These are phyloP conservation scores for Diaporthe sp. DNA, from an alignment of 2,329 filamentous ascomycete genomes.

Conservation along the genomic window DNA sequence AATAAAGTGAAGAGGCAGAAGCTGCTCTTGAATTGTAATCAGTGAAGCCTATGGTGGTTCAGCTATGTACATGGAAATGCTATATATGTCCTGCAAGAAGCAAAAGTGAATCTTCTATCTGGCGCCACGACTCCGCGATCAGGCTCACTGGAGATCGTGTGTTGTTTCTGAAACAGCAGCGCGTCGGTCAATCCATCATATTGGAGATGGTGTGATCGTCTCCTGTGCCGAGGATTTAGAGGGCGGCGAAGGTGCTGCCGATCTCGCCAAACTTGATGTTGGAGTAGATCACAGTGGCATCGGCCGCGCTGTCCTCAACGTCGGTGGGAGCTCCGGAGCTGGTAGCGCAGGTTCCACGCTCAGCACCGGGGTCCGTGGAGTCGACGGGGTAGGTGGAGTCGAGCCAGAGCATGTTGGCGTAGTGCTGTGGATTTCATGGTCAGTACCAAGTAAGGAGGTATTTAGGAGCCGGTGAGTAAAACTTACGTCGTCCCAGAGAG, in stretches of 20 bases:
- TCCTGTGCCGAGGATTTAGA: not conserved
- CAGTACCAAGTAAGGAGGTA: not conserved
- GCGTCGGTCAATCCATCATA: not conserved
- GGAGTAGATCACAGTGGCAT: constrained; percentile 68
- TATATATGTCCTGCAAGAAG: constrained; percentile 32
- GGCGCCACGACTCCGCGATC: not conserved
- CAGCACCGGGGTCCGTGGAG: constrained; percentile 59
- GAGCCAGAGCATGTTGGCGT: constrained; percentile 73
- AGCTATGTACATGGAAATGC: constrained; percentile 29
- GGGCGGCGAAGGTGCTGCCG: constrained; percentile 61
- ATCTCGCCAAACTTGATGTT: constrained; percentile 72
- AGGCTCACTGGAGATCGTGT: not conserved
- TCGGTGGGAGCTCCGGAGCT: constrained; percentile 65
- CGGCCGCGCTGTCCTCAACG: constrained; percentile 60
- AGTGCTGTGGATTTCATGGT: constrained; percentile 53
- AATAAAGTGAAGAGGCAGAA: not conserved
- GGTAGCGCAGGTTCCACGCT: constrained; percentile 67
- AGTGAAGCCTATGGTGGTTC: constrained; percentile 18
- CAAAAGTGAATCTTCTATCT: constrained; percentile 16
- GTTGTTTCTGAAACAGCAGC: not conserved
- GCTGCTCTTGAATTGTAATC: constrained; percentile 11
- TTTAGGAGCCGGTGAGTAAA: not conserved
- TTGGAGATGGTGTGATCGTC: not conserved
- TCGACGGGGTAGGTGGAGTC: constrained; percentile 65
- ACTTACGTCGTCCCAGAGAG: constrained; percentile 70